Conservation (phyloP, 768 basidiomycete genomes). For the Pisolithus tinctorius region DNA sequence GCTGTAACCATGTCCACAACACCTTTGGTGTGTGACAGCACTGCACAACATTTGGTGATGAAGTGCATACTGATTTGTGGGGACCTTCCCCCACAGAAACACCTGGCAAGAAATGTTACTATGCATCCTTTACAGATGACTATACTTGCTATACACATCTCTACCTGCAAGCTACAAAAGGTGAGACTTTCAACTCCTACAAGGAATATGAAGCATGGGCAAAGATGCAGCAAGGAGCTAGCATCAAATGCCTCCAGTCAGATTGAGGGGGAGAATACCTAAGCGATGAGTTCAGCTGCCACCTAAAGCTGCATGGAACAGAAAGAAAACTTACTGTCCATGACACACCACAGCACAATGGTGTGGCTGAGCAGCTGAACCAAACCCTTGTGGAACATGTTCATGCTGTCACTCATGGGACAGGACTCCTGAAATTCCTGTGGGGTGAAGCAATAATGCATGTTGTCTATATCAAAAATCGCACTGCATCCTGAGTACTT, state of each 20-base stretch:
- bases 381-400: slow-evolving; percentile 18
- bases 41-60: not conserved
- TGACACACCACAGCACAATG: slow-evolving; percentile 23
- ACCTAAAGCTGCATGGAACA: slow-evolving; percentile 3
- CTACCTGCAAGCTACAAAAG: slow-evolving; percentile 1
- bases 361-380: slow-evolving; percentile 24
- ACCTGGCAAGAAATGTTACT: too few relatives aligned
- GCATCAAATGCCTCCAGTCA: not conserved
- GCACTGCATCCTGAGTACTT: not conserved
- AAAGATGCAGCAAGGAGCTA: not conserved
- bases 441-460: slow-evolving; percentile 14
- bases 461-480: not conserved
- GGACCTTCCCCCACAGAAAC: slow-evolving; percentile 16
- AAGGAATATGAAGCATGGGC: slow-evolving; percentile 2
- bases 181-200: slow-evolving; percentile 5
- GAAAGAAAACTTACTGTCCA: slow-evolving; percentile 3
- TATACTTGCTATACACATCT: not conserved
- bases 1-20: too few relatives aligned
- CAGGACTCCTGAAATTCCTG: slow-evolving; percentile 11
- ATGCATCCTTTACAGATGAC: too few relatives aligned
- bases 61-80: slow-evolving; percentile 22
- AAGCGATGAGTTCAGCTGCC: not conserved
- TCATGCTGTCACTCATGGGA: slow-evolving; percentile 16
- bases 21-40: too few relatives aligned
- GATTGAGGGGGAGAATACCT: slow-evolving; percentile 12